A percentile compares a stretch with the other conserved stretches of the same genome.
phyloP scores from a whole-genome alignment of 257 asterid species.

The Penstemon barbatus region DNA sequence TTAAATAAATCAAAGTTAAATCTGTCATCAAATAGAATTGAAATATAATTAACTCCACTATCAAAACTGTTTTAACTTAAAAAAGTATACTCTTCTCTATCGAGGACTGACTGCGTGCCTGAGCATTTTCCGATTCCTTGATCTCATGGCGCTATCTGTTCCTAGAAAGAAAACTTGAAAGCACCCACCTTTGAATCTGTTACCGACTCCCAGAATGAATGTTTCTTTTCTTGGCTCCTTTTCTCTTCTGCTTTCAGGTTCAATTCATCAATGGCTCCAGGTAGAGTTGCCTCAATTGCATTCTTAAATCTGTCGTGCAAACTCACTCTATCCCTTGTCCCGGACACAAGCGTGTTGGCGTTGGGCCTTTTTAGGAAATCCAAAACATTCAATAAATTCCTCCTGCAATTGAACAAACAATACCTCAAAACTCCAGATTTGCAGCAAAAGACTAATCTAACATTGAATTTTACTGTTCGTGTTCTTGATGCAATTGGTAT shows the following conservation, averaged over 20 bases:
- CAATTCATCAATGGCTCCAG: conserved; percentile 68
- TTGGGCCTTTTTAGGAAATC: conserved; percentile 87
- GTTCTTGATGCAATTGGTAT: not conserved
- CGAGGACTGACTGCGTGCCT: too few relatives aligned
- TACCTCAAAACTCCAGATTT: conserved; percentile 9
- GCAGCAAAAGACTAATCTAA: conserved; percentile 10
- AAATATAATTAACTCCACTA: too few relatives aligned
- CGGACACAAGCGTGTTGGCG: conserved; percentile 85
- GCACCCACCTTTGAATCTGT: conserved; percentile 83
- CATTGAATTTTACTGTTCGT: not conserved
- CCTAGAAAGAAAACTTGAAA: conserved; percentile 77
- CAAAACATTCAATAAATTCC: conserved; percentile 79
- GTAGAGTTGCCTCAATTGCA: conserved; percentile 60
- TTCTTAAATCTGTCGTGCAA: conserved; percentile 74
- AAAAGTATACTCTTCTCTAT: too few relatives aligned
- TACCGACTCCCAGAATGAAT: conserved; percentile 85
- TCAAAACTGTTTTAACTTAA: too few relatives aligned
- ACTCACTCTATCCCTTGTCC: conserved; percentile 82
- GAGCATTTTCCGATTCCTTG: too few relatives aligned
- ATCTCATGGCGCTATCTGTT: too few relatives aligned
- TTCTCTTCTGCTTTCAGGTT: conserved; percentile 58
- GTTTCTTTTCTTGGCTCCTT: conserved; percentile 51
- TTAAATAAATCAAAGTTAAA: too few relatives aligned
- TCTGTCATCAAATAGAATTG: too few relatives aligned
- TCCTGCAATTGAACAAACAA: conserved; percentile 48